Base-by-base conservation (phyloP, 2,329 filamentous ascomycete genomes). In the Alternaria conjuncta region DNA sequence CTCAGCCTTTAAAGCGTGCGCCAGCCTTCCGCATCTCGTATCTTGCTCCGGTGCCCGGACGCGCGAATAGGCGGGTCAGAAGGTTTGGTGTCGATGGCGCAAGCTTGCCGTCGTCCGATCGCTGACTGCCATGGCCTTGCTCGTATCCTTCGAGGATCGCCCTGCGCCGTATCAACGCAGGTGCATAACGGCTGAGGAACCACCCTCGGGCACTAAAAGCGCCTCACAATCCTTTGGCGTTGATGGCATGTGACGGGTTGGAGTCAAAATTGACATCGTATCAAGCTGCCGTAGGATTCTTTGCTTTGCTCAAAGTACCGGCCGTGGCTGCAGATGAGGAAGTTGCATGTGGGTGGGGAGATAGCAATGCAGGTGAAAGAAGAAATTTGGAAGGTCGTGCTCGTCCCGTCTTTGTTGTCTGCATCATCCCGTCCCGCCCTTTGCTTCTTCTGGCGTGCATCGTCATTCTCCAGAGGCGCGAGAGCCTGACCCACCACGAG, bases 221-320 rank as follows among this genome's bases (percentile, higher is more conserved):
- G 74, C 75, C 72, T 72, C 72, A 66, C 67, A 66, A 73, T 76
- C 71, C 75, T 74, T 65, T 66, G 56, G 68, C 67, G 64, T 63
- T 66, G 60, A 61, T 49, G 57, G 63, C 60, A 64, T 61, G 56
- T 63, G 32, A 67, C 64, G 74, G 69, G 63, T 64, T 64, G 61
- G 57, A 62, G 63, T 55, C 68, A 72, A 74, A 66, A 60, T 60
- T 61, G 63, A 71, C 69, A 56, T 61, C 61, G 64, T 64, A 65
- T 56, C 26, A 63, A 51, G 43, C 12, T 28, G 45, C 55, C 43
- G 26, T 46, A 23, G 51, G 15, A 12, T 55, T 20, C 23, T 54
- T 67, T 55, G 23, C 43, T 61, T 63, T 66, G 60, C 59, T 51
- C 36, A 25, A 57, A n/a, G 41, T 55, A 43, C 57, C 57, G 57